Base-by-base conservation (phyloP, 2,329 filamentous ascomycete species). In the Colletotrichum incanum region DNA sequence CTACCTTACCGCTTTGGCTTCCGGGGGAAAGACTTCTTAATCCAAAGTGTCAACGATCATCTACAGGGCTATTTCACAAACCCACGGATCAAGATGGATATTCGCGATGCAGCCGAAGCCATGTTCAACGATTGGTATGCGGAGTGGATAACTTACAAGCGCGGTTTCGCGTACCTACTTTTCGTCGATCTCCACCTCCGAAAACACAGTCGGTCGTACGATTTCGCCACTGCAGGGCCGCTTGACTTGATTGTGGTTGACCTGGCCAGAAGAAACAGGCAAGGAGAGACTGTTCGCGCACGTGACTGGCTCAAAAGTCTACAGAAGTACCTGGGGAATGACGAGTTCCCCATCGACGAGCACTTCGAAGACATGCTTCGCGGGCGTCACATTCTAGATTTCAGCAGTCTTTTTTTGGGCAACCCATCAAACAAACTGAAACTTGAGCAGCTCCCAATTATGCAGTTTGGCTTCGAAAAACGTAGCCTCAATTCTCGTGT, bases 121-220 rank as follows among this genome's bases (percentile, higher is more conserved):
- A 65, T 64, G 37, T 75, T 65, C 26, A 75, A 52, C 9, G 68
- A 68, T 3, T 75, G 72, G 73, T 74, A 75, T 37, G 66, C 63
- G 1, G 63, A 67, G 26, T 73, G 70, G 70, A 74, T 71, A 31
- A 62, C n/a, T 49, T 68, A 68, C 31, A 68, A 68, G 58, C 65
- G 65, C 20, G 65, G 65, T 11, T 55, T 55, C 4, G 58, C 65
- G 26, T 68, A 68, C 58, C 49, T 63, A 1, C 58, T 68, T 11
- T 68, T 68, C 65, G 16, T 68, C 3, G 65, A 68, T 39, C n/a
- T 68, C 5, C 56, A 62, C 8, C 18, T 63, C 14, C 49, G 65
- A 18, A 62, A 28, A 23, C 56, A 37, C 11, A 47, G 39, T 8
- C 26, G 31, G 20, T 28, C 26, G n/a, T 31, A 47, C 37, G 65